phyloP scores from a whole-genome alignment of 371 early-diverging fungal species.

The Capniomyces stellatus region DNA sequence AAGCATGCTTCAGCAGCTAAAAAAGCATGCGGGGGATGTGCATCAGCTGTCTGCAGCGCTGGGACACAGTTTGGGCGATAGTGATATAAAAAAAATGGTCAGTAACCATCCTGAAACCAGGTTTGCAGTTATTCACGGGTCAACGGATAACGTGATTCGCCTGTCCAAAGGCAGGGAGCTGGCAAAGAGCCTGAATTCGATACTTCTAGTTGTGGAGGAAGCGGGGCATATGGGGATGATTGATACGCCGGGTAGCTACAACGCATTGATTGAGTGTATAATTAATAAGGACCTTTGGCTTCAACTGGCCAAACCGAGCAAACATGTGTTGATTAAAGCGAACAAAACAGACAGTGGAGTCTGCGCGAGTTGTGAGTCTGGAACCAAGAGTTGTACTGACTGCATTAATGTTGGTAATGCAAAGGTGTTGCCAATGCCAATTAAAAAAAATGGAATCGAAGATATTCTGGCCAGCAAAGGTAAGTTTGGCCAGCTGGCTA shows the following conservation, averaged over 20 bases:
- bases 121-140: slow-evolving; percentile 23
- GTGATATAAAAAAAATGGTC: slow-evolving; percentile 3
- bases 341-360: too few relatives aligned
- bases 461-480: too few relatives aligned
- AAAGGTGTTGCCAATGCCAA: too few relatives aligned
- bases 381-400: too few relatives aligned
- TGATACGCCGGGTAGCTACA: slow-evolving; percentile 20
- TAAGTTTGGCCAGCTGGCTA: too few relatives aligned
- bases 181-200: slow-evolving; percentile 16
- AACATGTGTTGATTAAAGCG: too few relatives aligned
- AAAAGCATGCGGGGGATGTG: neutral
- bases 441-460: too few relatives aligned
- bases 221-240: slow-evolving; percentile 25
- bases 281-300: neutral
- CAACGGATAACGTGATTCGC: slow-evolving; percentile 21
- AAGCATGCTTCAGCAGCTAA: neutral
- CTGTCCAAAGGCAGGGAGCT: slow-evolving; percentile 16
- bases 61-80: neutral
- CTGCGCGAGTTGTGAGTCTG: too few relatives aligned
- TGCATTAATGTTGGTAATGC: too few relatives aligned
- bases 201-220: slow-evolving; percentile 9
- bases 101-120: slow-evolving; percentile 9
- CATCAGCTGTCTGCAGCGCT: slow-evolving; percentile 1
- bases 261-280: slow-evolving; percentile 1
- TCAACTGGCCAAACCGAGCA: too few relatives aligned